Conservation (phyloP, 148 eudicot species). For the Polygonum maritimum region DNA sequence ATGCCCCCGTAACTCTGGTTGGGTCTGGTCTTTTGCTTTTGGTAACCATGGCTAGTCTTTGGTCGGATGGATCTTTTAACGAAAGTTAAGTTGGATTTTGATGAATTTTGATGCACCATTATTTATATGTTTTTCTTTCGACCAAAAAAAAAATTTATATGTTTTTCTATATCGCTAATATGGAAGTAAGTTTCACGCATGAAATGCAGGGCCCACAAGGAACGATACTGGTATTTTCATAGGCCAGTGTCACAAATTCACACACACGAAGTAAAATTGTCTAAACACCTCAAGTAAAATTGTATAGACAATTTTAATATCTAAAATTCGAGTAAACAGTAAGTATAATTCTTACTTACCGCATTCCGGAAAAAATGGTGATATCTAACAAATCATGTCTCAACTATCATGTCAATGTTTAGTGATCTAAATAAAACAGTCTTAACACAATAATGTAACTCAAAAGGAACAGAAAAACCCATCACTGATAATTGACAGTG, state of each 20-base stretch:
- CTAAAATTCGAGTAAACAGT: no score
- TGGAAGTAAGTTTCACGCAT: not conserved
- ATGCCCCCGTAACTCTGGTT: constrained; percentile 17
- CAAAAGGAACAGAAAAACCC: not conserved
- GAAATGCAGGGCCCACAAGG: not conserved
- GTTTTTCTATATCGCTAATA: not conserved
- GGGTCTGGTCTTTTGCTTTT: constrained; percentile 10
- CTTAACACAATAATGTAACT: not conserved
- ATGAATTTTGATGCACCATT: no score
- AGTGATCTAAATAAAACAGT: not conserved
- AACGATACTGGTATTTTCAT: not conserved
- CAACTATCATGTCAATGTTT: not conserved
- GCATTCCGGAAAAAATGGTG: no score
- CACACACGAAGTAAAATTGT: no score
- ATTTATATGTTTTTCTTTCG: not conserved
- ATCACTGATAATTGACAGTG: not conserved
- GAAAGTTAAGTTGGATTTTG: no score
- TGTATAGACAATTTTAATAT: no score
- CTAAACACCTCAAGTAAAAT: no score
- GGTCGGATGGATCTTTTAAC: not conserved
- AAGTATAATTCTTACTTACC: no score
- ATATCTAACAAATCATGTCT: not conserved
- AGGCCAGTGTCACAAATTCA: not conserved
- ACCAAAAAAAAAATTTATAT: no score
- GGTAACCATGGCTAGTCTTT: not conserved